Percentiles rank a stretch among this genome's conserved stretches.
Evolutionary conservation across 352 stramenopile species (phyloP).

Genomic region (Pythium phragmitis): DNA sequence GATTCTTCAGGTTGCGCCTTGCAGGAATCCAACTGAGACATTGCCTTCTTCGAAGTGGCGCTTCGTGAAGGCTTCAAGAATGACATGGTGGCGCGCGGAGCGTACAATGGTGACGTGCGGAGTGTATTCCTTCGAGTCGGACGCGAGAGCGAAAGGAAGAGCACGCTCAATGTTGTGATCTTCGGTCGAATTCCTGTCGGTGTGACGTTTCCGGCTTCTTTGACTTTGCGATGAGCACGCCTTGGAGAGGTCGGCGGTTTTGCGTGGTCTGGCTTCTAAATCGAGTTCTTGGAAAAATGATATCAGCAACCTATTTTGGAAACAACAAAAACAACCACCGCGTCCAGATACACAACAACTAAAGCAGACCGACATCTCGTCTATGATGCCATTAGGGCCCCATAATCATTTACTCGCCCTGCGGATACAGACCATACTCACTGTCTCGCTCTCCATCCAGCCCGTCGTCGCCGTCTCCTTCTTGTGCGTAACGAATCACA

Average conservation of each 20-base stretch:
- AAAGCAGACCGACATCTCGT: not conserved
- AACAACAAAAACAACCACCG: slow-evolving; percentile 6
- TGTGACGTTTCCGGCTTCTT: not conserved
- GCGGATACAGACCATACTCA: slow-evolving; percentile 18
- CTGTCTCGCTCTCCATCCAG: slow-evolving; percentile 19
- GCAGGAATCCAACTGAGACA: not conserved
- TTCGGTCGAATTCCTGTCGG: not conserved
- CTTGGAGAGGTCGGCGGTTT: slow-evolving; percentile 8
- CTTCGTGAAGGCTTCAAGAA: slow-evolving; percentile 20
- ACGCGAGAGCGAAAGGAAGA: not conserved
- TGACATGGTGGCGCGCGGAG: slow-evolving; percentile 12
- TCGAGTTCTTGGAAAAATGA: not conserved
- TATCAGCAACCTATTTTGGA: slow-evolving; percentile 24
- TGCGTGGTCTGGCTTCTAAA: not conserved
- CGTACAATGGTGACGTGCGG: not conserved
- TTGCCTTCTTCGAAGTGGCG: slow-evolving; percentile 6
- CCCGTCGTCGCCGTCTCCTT: slow-evolving; percentile 19
- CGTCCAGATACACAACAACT: slow-evolving; percentile 1
- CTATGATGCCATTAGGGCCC: slow-evolving; percentile 15
- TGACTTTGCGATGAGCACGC: not conserved
- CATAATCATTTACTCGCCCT: slow-evolving; percentile 19
- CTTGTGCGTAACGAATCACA: slow-evolving; percentile 33
- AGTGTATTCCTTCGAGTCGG: not conserved
- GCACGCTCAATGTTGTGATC: not conserved
- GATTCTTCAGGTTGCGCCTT: not conserved